These are phyloP conservation scores for Colletotrichum agaves DNA, from an alignment of 2,329 filamentous ascomycete genomes.

Conservation along the genomic window DNA sequence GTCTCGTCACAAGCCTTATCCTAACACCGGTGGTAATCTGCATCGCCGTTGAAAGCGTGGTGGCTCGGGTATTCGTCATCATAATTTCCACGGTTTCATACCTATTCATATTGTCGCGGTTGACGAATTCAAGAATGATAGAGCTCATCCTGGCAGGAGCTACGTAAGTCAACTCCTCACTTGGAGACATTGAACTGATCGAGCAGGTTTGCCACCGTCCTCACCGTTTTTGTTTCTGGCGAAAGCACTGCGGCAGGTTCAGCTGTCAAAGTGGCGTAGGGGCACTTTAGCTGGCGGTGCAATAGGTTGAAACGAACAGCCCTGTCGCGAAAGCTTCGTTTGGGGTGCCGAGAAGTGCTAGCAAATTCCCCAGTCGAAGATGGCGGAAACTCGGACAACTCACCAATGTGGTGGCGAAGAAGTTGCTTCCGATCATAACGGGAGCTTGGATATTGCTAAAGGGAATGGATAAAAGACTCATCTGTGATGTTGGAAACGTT, in stretches of 20 bases:
- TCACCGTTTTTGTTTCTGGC: conserved; percentile 6
- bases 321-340: background rate
- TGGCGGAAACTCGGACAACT: background rate
- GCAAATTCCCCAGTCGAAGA: background rate
- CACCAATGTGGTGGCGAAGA: background rate
- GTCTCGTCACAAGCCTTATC: conserved; percentile 19
- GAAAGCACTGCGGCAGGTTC: background rate
- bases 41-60: conserved; percentile 15
- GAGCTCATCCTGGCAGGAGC: conserved; percentile 34
- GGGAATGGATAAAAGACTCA: background rate
- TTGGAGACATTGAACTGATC: background rate
- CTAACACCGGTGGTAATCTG: conserved; percentile 33
- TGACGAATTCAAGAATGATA: conserved; percentile 31
- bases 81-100: conserved; percentile 17
- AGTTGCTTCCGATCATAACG: too few relatives aligned
- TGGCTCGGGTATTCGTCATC: conserved; percentile 26
- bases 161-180: conserved; percentile 17
- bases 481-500: background rate
- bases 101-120: conserved; percentile 13
- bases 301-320: too few relatives aligned
- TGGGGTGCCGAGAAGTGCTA: background rate
- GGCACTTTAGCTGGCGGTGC: background rate
- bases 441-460: background rate
- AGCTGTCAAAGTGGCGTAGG: background rate
- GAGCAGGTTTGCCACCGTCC: background rate